phyloP scores from a whole-genome alignment of 192 early-diverging fungal species.

The Linnemannia schmuckeri region DNA sequence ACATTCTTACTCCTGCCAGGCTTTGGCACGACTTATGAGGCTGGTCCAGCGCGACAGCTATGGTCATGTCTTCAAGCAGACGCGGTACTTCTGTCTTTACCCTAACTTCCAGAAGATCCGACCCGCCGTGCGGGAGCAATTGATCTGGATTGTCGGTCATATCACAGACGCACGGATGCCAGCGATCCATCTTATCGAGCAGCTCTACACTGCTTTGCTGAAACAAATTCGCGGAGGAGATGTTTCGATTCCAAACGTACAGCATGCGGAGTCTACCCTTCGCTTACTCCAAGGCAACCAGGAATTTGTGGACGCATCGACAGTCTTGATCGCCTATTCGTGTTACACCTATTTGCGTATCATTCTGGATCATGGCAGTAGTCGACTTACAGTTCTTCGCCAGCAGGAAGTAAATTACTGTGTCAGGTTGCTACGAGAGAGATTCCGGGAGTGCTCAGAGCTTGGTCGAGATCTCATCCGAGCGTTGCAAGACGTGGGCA shows the following conservation, averaged over 20 bases:
- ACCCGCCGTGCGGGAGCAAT: slow-evolving; percentile 46
- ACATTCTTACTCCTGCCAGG: slow-evolving; percentile 55
- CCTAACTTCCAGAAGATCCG: slow-evolving; percentile 35
- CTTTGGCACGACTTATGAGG: slow-evolving; percentile 60
- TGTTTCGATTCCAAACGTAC: slow-evolving; percentile 58
- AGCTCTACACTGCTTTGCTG: slow-evolving; percentile 63
- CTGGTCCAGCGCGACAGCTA: slow-evolving; percentile 72
- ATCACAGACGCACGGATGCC: slow-evolving; percentile 59
- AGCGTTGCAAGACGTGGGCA: slow-evolving; percentile 71
- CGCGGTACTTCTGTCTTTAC: slow-evolving; percentile 36
- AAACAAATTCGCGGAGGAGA: slow-evolving; percentile 77
- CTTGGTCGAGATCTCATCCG: slow-evolving; percentile 79
- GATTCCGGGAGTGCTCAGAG: slow-evolving; percentile 68
- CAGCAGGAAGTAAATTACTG: slow-evolving; percentile 65
- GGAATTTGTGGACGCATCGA: slow-evolving; percentile 38
- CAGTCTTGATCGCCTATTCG: slow-evolving; percentile 30
- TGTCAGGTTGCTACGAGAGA: slow-evolving; percentile 65
- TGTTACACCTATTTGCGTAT: slow-evolving; percentile 53
- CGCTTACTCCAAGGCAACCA: slow-evolving; percentile 56
- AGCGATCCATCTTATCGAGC: slow-evolving; percentile 63
- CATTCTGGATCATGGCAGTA: slow-evolving; percentile 65
- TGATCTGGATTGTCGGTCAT: slow-evolving; percentile 73
- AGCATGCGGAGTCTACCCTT: slow-evolving; percentile 63
- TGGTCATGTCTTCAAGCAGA: slow-evolving; percentile 36
- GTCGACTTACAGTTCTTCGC: slow-evolving; percentile 54